A percentile compares a stretch with the other conserved stretches of the same genome.
Conservation (phyloP, 225 moss, liverwort and hornwort genomes). For the Physcomitrium patens region DNA sequence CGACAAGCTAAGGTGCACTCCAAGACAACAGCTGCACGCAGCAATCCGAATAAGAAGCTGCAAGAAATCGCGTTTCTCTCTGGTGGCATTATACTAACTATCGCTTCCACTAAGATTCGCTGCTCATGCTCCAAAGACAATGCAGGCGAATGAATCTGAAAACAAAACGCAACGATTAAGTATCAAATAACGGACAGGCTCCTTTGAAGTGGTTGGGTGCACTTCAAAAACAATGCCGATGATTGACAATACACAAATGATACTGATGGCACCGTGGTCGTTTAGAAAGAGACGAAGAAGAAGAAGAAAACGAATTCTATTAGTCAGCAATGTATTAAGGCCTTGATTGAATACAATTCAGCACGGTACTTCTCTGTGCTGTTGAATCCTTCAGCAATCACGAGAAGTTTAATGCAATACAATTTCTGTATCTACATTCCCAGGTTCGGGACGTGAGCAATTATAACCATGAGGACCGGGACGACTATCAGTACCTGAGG, state of each 20-base stretch:
- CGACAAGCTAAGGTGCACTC: conserved; percentile 82
- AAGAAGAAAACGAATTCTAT: no score
- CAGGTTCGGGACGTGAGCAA: no score
- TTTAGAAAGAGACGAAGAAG: no score
- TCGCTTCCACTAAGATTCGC: conserved; percentile 81
- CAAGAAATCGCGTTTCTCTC: conserved; percentile 82
- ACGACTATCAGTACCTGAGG: conserved; percentile 40
- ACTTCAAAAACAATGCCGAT: background rate
- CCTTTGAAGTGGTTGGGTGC: background rate
- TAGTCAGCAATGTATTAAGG: no score
- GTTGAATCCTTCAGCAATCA: no score
- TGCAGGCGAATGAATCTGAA: conserved; percentile 62
- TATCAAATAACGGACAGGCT: background rate
- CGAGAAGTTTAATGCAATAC: no score
- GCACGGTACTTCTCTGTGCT: no score
- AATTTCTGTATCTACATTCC: no score
- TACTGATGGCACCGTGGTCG: no score
- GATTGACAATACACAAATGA: no score
- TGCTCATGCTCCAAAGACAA: conserved; percentile 87
- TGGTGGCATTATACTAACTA: conserved; percentile 81
- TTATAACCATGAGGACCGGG: background rate
- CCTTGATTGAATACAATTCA: no score
- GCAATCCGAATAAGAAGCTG: conserved; percentile 79
- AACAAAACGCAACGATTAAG: background rate
- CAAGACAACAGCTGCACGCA: conserved; percentile 77